Evolutionary conservation across 2,329 filamentous ascomycete genomes (phyloP).

Genomic region (Cucurbitaria berberidis): DNA sequence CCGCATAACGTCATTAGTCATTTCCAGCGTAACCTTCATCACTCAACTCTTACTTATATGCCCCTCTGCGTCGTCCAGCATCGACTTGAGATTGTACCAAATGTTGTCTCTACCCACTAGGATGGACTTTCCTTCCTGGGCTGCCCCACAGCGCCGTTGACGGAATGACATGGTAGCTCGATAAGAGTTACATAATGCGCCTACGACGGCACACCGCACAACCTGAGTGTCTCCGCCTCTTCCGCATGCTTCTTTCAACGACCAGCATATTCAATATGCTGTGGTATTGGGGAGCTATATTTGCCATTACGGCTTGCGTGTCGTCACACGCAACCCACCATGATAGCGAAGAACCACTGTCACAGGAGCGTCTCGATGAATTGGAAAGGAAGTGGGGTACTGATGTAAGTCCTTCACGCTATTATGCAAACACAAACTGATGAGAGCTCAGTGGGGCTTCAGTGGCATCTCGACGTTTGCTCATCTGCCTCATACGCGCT

Average conservation of each 20-base stretch:
- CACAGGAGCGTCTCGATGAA: slow-evolving; percentile 40
- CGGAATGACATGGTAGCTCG: slow-evolving; percentile 22
- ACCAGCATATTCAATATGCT: slow-evolving; percentile 18
- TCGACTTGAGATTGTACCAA: not conserved
- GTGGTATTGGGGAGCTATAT: slow-evolving; percentile 19
- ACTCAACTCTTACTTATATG: not conserved
- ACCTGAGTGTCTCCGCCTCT: not conserved
- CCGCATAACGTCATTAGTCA: slow-evolving; percentile 32
- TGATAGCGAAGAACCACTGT: slow-evolving; percentile 36
- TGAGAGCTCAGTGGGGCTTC: slow-evolving; percentile 63
- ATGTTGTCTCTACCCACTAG: not conserved
- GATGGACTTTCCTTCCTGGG: slow-evolving; percentile 30
- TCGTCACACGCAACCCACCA: slow-evolving; percentile 39
- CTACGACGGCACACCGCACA: slow-evolving; percentile 15
- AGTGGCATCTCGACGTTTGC: slow-evolving; percentile 69
- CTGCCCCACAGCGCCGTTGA: slow-evolving; percentile 25
- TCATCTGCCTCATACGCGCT: slow-evolving; percentile 56
- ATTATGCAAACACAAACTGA: slow-evolving; percentile 6
- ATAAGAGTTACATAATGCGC: slow-evolving; percentile 44
- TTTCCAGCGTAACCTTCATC: slow-evolving; percentile 7
- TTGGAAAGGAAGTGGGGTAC: slow-evolving; percentile 51
- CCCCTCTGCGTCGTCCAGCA: not conserved
- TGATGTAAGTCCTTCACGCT: slow-evolving; percentile 37
- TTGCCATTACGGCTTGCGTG: slow-evolving; percentile 24
- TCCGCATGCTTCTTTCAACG: not conserved